phyloP scores from a whole-genome alignment of 768 basidiomycete species.

The Lactarius deliciosus region DNA sequence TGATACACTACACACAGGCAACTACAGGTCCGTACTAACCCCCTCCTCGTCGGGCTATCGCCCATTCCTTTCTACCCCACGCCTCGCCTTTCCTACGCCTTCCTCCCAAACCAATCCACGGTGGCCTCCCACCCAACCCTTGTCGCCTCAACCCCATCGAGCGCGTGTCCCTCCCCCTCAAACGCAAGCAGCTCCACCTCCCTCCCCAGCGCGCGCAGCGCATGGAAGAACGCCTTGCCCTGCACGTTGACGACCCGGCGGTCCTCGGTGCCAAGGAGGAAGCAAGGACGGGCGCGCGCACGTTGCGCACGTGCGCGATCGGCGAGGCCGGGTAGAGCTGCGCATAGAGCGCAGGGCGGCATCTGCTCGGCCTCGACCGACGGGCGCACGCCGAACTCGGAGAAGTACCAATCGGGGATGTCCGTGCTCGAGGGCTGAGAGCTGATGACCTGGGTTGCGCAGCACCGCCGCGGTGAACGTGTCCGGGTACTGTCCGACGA shows the following conservation, averaged over 20 bases:
- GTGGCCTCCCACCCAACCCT: conserved; percentile 27
- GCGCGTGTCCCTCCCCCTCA: conserved; percentile 36
- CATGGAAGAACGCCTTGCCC: conserved; percentile 36
- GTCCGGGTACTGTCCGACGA: conserved; percentile 35
- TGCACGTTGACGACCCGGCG: conserved; percentile 38
- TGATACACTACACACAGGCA: too few relatives aligned
- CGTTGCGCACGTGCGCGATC: conserved; percentile 32
- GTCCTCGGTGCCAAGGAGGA: conserved; percentile 36
- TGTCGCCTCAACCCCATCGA: conserved; percentile 33
- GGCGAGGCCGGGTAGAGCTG: conserved; percentile 32
- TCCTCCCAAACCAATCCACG: conserved; percentile 20
- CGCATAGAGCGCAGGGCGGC: conserved; percentile 30
- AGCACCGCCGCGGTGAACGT: conserved; percentile 36
- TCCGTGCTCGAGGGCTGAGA: conserved; percentile 35
- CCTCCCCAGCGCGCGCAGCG: conserved; percentile 32
- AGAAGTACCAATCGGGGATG: conserved; percentile 40
- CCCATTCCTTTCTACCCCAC: background rate
- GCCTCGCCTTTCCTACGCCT: background rate
- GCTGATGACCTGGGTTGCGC: conserved; percentile 38
- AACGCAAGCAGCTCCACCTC: conserved; percentile 36
- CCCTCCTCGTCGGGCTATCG: too few relatives aligned
- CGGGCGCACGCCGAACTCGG: conserved; percentile 31
- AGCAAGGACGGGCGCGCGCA: conserved; percentile 36
- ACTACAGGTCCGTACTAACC: too few relatives aligned
- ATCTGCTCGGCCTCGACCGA: conserved; percentile 22